Base-by-base conservation (phyloP, 352 stramenopile species). In the Globisporangium okanoganense region DNA sequence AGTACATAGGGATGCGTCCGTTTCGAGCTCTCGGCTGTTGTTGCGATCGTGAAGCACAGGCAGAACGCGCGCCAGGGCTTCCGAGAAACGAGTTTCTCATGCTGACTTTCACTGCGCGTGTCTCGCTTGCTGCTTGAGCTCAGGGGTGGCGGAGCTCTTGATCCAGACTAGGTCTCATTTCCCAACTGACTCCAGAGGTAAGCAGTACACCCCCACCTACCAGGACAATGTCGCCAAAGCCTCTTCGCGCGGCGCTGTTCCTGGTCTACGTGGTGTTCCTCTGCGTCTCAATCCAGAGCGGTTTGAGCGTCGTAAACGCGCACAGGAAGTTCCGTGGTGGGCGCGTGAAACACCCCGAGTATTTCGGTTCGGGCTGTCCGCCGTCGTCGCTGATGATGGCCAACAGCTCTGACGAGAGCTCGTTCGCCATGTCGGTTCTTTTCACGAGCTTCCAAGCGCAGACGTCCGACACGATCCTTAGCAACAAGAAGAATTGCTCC, bases 381-480 rank as follows among this genome's bases (percentile, higher is more conserved):
- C 58, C 48, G 29, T 50, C 50, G 45, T 72, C 69, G 8, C 57
- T 74, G 10, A 33, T 41, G 40, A 49, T 67, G 12, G 69, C 71
- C 6, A 76, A 76, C 25, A 41, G 56, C 22, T 68, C 55, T 20
- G 69, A 76, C 51, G 58, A 53, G 2, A 56, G 66, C n/a, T 64
- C 48, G 33, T 71, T 76, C 47, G 45, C 56, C 12, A 25, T 76
- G 43, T 74, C 69, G 43, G 58, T 61, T n/a, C 36, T 76, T 10
- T 72, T 76, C 47, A 61, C 69, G 1, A 16, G 58, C 10, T 73
- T 76, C 43, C 62, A 69, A 27, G 66, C 59, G 7, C 44, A 71
- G 52, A 76, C 69, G 5, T 44, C 51, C 5, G n/a, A 3, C 22
- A 41, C 51, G 4, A 44, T 36, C 2, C 41, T 62, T 7, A 52